Evolutionary conservation across 495 filamentous ascomycete genomes (phyloP), one percentile per base, ranked within the genome.

Genomic region (Astrothelium subdiscretum): DNA sequence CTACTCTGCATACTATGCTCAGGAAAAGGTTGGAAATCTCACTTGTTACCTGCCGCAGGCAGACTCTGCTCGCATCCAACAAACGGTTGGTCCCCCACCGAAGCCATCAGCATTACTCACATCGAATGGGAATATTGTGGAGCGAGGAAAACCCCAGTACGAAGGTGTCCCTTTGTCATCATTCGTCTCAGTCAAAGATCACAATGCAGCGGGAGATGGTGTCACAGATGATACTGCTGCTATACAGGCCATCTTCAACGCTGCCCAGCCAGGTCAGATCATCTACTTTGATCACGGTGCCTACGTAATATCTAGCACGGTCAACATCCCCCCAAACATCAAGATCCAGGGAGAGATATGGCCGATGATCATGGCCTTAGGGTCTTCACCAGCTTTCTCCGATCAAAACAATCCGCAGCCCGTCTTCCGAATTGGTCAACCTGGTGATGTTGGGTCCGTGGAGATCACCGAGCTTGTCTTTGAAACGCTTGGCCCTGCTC

Each of bases 231-330:
- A 89, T 65, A 87, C 85, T 10, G 78, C 76, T 0, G 81, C 79
- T 20, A 80, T 98, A 68, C 91, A 98, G 70, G 77, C 79, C 22
- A 77, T 87, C 35, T 79, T 92, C 43, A 79, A 92, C 71, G 81
- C 76, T 61, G 85, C 77, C 18, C 75, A 74, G 18, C 65, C 76
- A 8, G 77, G 77, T 60, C 84, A 92, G 52, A 76, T 97, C 59
- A 81, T 96, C 61, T 97, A 89, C 80, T 95, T 98, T 70, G 89
- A 95, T 72, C 88, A 95, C 69, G 92, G 92, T 57, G 85, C 87
- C 29, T 98, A 96, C 74, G 74, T 95, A 22, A 78, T 98, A 69
- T 88, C 88, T 52, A 80, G 85, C 59, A 97, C 92, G 1, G 75
- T 98, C 73, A 85, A 87, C 70, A 80, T 97, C 3, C 92, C 92